Evolutionary conservation across 148 eudicot genomes (phyloP).

Genomic region (Suaeda aralocaspica): DNA sequence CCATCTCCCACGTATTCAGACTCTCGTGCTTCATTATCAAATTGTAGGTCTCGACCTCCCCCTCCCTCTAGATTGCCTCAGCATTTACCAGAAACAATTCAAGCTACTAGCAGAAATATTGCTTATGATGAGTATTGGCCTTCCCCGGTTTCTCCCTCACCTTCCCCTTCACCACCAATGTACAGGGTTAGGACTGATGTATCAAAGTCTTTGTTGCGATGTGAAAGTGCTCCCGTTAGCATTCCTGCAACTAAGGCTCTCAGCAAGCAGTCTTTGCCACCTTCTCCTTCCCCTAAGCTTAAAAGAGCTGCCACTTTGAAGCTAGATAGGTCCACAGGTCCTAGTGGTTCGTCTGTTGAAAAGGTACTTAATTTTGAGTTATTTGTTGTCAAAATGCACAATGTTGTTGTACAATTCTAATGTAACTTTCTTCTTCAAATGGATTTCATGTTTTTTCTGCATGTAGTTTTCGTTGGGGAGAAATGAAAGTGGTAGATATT

Average conservation of each 20-base stretch:
- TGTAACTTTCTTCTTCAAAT: background rate
- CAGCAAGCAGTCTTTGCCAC: conserved; percentile 44
- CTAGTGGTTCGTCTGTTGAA: conserved; percentile 43
- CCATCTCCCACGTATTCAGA: conserved; percentile 80
- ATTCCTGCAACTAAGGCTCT: conserved; percentile 53
- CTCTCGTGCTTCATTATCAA: conserved; percentile 45
- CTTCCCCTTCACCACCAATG: conserved; percentile 76
- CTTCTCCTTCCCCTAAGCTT: conserved; percentile 58
- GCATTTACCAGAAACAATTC: conserved; percentile 43
- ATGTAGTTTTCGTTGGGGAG: conserved; percentile 51
- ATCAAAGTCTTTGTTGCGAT: conserved; percentile 48
- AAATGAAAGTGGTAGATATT: conserved; percentile 55
- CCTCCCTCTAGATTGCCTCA: conserved; percentile 64
- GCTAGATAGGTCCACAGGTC: conserved; percentile 42
- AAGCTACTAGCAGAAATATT: conserved; percentile 29
- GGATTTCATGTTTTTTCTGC: conserved; percentile 15
- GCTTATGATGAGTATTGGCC: conserved; percentile 74
- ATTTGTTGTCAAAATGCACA: background rate
- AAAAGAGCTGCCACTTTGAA: conserved; percentile 41
- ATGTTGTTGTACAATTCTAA: background rate
- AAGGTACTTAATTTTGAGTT: conserved; percentile 42
- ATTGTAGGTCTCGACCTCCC: conserved; percentile 35
- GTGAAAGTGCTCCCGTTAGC: conserved; percentile 78
- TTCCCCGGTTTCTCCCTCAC: conserved; percentile 57
- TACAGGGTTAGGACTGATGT: conserved; percentile 32